A percentile compares a stretch with the other conserved stretches of the same genome.
phyloP scores from a whole-genome alignment of 2,329 filamentous ascomycete species.

The Xylariaceae sp. region DNA sequence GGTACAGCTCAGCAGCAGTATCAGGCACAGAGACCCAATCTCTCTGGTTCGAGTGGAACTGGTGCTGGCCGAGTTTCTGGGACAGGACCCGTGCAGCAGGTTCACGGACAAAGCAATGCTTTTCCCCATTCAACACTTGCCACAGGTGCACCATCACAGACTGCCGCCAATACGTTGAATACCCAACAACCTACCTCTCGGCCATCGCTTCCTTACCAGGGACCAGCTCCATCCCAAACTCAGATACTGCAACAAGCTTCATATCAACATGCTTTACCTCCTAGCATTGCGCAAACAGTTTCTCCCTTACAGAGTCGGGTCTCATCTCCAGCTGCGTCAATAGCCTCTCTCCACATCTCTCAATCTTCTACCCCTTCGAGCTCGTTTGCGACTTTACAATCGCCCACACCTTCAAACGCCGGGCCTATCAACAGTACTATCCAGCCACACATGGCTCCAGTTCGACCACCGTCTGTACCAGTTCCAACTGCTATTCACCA shows the following conservation, averaged over 20 bases:
- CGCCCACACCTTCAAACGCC: constrained; percentile 1
- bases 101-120: neutral
- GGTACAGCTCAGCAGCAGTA: constrained; percentile 8
- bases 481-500: constrained; percentile 10
- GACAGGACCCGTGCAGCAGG: neutral
- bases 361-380: constrained; percentile 25
- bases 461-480: constrained; percentile 15
- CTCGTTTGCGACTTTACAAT: constrained; percentile 12
- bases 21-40: neutral
- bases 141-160: constrained; percentile 5
- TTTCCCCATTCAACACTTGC: constrained; percentile 4
- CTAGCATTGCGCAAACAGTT: constrained; percentile 18
- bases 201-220: constrained; percentile 9
- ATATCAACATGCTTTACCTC: constrained; percentile 18
- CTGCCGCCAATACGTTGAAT: constrained; percentile 2
- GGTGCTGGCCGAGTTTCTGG: neutral
- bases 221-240: neutral
- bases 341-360: constrained; percentile 26
- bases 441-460: constrained; percentile 11
- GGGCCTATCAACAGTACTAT: constrained; percentile 6
- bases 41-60: constrained; percentile 1
- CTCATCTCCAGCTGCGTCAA: constrained; percentile 28
- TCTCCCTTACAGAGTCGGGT: constrained; percentile 30
- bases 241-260: constrained; percentile 9
- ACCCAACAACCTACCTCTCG: constrained; percentile 9